These are phyloP conservation scores for Pythium plurisporium DNA, from an alignment of 352 stramenopile species.

Conservation along the genomic window DNA sequence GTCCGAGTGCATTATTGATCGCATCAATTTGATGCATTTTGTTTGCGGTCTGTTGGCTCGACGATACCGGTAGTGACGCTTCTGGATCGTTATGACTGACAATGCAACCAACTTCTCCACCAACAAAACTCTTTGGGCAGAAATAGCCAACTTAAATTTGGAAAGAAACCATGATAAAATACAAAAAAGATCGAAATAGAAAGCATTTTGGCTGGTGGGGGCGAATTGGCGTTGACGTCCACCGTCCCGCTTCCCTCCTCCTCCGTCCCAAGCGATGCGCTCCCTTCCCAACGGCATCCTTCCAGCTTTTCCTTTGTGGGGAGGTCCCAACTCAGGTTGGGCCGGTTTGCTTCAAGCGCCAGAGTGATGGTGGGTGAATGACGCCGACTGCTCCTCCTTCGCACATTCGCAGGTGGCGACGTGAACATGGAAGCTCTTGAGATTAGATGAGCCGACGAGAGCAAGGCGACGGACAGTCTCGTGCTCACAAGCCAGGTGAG, in stretches of 20 bases:
- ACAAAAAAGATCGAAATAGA: conserved; percentile 20
- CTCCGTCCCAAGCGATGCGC: neutral
- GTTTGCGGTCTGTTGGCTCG: neutral
- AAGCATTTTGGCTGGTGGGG: neutral
- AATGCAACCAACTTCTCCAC: neutral
- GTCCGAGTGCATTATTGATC: neutral
- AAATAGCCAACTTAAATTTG: conserved; percentile 13
- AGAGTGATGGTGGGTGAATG: conserved; percentile 14
- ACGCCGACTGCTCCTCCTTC: neutral
- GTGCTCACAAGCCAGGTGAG: no score
- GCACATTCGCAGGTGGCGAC: conserved; percentile 9
- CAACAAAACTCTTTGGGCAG: neutral
- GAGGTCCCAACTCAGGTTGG: conserved; percentile 1
- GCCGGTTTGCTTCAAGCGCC: conserved; percentile 1
- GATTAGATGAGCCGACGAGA: neutral
- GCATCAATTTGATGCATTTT: neutral
- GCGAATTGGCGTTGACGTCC: neutral
- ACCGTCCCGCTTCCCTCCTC: neutral
- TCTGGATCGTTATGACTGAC: no score
- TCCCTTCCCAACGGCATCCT: neutral
- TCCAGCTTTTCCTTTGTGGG: neutral
- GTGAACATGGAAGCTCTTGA: neutral
- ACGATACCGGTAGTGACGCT: no score
- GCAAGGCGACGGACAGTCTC: neutral
- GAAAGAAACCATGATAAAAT: conserved; percentile 12